phyloP scores from a whole-genome alignment of 2,329 filamentous ascomycete genomes.

The Aureobasidium namibiae region DNA sequence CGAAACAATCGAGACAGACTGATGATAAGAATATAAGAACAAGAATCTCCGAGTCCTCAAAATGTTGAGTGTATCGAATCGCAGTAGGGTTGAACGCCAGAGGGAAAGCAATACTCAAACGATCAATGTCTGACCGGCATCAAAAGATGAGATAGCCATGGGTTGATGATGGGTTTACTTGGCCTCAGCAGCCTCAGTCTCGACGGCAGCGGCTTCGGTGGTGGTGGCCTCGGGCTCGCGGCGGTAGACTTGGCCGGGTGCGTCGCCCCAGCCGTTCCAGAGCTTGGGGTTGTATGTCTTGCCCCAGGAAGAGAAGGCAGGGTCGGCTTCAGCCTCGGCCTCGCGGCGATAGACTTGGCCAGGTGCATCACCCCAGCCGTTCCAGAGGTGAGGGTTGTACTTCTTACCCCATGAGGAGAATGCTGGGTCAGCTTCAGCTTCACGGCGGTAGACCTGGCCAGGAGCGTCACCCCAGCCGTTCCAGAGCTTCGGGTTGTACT shows the following conservation, averaged over 20 bases:
- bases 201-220: neutral
- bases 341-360: conserved; percentile 1
- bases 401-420: conserved; percentile 10
- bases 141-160: neutral
- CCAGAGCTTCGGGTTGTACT: conserved; percentile 12
- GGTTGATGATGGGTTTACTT: neutral
- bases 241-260: conserved; percentile 16
- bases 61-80: neutral
- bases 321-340: neutral
- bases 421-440: conserved; percentile 14
- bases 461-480: conserved; percentile 10
- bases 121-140: neutral
- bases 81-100: neutral
- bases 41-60: neutral
- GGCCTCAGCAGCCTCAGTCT: neutral
- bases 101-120: neutral
- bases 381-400: conserved; percentile 10
- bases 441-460: conserved; percentile 8
- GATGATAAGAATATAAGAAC: neutral
- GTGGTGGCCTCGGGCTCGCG: conserved; percentile 16
- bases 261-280: conserved; percentile 8
- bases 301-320: neutral
- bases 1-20: neutral
- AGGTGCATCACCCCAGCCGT: conserved; percentile 7
- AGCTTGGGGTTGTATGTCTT: neutral